A percentile compares a stretch with the other conserved stretches of the same genome.
Evolutionary conservation across 176 grass and related monocot species (phyloP).

Genomic region (Carex parvula): DNA sequence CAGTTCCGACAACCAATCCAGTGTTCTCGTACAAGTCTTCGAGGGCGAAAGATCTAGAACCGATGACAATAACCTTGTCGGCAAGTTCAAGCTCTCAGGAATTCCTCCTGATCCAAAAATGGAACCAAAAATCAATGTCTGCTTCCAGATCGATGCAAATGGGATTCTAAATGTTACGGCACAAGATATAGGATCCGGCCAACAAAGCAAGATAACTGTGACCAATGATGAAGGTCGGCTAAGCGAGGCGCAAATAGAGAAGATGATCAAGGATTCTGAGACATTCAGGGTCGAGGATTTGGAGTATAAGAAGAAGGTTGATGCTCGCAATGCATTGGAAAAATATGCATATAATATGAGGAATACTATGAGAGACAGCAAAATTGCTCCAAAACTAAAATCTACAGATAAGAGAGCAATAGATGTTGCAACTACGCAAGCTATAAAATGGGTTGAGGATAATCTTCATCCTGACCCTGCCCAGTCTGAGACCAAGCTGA

Average conservation of each 20-base stretch:
- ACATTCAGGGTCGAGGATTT: constrained; percentile 1
- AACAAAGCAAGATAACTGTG: constrained; percentile 8
- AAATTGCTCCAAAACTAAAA: constrained; percentile 12
- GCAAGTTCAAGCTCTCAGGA: not conserved
- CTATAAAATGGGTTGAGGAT: not conserved
- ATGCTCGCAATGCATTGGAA: constrained; percentile 1
- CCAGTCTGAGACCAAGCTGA: not conserved
- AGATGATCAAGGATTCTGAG: constrained; percentile 21
- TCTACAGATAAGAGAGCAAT: not conserved
- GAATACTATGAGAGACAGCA: not conserved
- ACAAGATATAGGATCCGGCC: not conserved
- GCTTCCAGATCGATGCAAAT: not conserved
- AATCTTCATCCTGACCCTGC: constrained; percentile 6
- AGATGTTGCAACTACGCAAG: not conserved
- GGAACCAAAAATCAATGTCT: not conserved
- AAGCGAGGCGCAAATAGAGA: not conserved
- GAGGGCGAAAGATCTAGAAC: not conserved
- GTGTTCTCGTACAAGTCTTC: not conserved
- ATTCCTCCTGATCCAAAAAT: not conserved
- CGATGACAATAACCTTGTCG: not conserved
- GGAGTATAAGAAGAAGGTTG: constrained; percentile 2
- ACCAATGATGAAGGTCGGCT: not conserved
- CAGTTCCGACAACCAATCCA: not conserved
- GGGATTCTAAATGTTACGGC: not conserved
- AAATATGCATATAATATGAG: constrained; percentile 21